Evolutionary conservation across 768 basidiomycete genomes (phyloP).

Genomic region (Amanita brunnescens): DNA sequence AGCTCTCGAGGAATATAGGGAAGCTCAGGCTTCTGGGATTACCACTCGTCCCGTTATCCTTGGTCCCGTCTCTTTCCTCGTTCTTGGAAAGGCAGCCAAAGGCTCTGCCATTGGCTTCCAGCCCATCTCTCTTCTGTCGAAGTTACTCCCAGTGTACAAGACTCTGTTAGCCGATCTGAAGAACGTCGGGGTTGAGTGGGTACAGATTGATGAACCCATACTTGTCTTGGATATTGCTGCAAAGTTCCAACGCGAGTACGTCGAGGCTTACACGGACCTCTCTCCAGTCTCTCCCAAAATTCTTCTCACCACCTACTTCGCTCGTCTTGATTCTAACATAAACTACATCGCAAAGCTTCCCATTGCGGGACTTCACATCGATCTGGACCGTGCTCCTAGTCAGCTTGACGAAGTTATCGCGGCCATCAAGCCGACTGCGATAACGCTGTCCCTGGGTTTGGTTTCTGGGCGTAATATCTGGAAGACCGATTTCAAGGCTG

Average conservation of each 20-base stretch:
- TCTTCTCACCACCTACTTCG: conserved; percentile 92
- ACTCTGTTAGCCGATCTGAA: conserved; percentile 87
- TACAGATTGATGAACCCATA: conserved; percentile 96
- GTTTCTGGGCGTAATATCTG: conserved; percentile 99
- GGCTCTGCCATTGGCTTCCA: conserved; percentile 79
- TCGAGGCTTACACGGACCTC: conserved; percentile 74
- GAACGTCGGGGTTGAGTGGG: conserved; percentile 86
- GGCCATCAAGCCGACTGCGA: conserved; percentile 75
- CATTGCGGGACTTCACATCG: conserved; percentile 90
- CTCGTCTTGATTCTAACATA: conserved; percentile 90
- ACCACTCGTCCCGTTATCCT: conserved; percentile 91
- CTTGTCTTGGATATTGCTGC: conserved; percentile 86
- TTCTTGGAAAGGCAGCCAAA: conserved; percentile 86
- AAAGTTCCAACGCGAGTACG: conserved; percentile 70
- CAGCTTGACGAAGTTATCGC: conserved; percentile 79
- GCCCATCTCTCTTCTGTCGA: conserved; percentile 82
- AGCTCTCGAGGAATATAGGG: conserved; percentile 86
- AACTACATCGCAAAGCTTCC: conserved; percentile 87
- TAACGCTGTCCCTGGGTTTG: conserved; percentile 85
- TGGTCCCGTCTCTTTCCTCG: conserved; percentile 92
- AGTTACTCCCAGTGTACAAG: conserved; percentile 87
- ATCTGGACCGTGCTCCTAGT: conserved; percentile 85
- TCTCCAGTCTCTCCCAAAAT: conserved; percentile 82
- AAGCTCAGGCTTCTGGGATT: conserved; percentile 87
- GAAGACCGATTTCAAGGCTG: conserved; percentile 89